phyloP scores from a whole-genome alignment of 345 rosid genomes.

The Ceriops tagal region DNA sequence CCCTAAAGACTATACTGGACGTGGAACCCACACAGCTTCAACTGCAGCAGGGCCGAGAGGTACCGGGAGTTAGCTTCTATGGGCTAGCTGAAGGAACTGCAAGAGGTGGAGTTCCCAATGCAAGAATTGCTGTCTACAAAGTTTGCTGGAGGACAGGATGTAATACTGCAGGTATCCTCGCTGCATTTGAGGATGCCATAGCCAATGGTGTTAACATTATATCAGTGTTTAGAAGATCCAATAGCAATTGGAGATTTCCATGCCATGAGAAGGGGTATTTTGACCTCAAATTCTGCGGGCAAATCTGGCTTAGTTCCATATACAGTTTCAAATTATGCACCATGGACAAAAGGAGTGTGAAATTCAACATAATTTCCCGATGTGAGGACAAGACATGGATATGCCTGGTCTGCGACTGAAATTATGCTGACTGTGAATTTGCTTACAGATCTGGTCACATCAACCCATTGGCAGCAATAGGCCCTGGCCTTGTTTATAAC shows the following conservation, averaged over 20 bases:
- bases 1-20: slow-evolving; percentile 21
- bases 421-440: slow-evolving; percentile 14
- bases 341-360: slow-evolving; percentile 16
- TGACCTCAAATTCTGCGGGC: slow-evolving; percentile 31
- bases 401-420: too few species aligned
- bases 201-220: slow-evolving; percentile 28
- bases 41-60: slow-evolving; percentile 21
- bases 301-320: slow-evolving; percentile 20
- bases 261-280: slow-evolving; percentile 31
- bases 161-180: background rate
- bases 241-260: slow-evolving; percentile 26
- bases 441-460: slow-evolving; percentile 21
- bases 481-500: slow-evolving; percentile 20
- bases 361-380: too few species aligned
- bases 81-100: slow-evolving; percentile 19
- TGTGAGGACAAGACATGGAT: too few species aligned
- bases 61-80: slow-evolving; percentile 1
- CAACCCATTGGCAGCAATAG: slow-evolving; percentile 11
- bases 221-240: slow-evolving; percentile 10
- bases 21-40: slow-evolving; percentile 26
- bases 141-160: slow-evolving; percentile 13
- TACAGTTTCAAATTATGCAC: slow-evolving; percentile 22
- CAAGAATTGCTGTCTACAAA: slow-evolving; percentile 28
- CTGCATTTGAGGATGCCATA: slow-evolving; percentile 34
- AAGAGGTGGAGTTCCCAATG: slow-evolving; percentile 26